Base-by-base conservation (phyloP, 2,329 filamentous ascomycete species). In the Triangularia setosa region DNA sequence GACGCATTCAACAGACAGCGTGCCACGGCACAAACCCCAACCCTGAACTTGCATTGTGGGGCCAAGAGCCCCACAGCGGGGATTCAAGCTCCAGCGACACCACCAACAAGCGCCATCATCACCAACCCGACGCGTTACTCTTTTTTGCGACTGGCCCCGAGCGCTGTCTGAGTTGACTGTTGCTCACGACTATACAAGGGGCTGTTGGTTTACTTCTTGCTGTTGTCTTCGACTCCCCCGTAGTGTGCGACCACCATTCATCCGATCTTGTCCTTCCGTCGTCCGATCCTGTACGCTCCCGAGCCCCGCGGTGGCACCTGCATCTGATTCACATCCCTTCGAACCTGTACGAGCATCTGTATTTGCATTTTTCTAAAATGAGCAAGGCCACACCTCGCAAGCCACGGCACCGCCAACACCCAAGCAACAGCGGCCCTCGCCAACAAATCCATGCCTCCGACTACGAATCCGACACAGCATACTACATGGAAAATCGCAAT, bases 401-500 rank as follows among this genome's bases (percentile, higher is more conserved):
- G 61, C 62, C 68, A 23, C 70, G 71, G n/a, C 70, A 73, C 60
- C 23, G 21, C 52, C 71, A 72, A 18, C 67, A 72, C 23, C 65
- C 67, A 9, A 71, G 68, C 69, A 66, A 59, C 60, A 68, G 66
- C 61, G 67, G 67, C 8, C 40, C n/a, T 9, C 40, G 40, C n/a
- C 73, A 75, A 33, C 69, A 72, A 40, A 76, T 79, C 65, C 74
- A 76, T 24, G 77, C 76, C 27, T 84, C 83, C 56, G 87, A 90
- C 76, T 89, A 90, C 78, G 87, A 90, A 71, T 89, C 87, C 66
- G 88, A 90, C 74, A 83, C 82, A 21, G 81, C 80, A 30, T 76
- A 79, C 68, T 83, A 85, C 73, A 71, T 78, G 70, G 77, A 78
- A 58, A 67, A 74, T 58, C 75, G 79, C 72, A 70, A 78, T 69